These are phyloP conservation scores for Poronia punctata DNA, from an alignment of 495 filamentous ascomycete genomes.

Conservation along the genomic window DNA sequence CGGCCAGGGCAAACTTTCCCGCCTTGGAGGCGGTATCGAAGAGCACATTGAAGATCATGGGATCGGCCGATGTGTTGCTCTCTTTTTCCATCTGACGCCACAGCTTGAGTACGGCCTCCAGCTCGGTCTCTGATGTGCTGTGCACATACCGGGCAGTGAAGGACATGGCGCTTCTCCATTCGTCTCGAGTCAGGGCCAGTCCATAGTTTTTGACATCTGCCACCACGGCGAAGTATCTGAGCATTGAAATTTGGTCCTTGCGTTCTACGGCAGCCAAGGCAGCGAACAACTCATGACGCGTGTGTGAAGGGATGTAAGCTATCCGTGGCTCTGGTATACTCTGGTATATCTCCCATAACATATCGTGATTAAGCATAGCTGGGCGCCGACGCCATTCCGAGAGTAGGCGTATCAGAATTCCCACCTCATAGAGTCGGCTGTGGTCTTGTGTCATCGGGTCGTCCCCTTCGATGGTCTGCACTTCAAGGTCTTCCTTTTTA, in stretches of 20 bases:
- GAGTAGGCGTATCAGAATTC: constrained; percentile 29
- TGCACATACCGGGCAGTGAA: constrained; percentile 66
- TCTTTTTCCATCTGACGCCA: constrained; percentile 84
- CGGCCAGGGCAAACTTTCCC: constrained; percentile 71
- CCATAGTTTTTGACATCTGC: constrained; percentile 68
- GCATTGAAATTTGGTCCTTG: constrained; percentile 53
- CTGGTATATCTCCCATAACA: constrained; percentile 36
- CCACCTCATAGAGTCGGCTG: constrained; percentile 24
- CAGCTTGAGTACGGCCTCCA: constrained; percentile 66
- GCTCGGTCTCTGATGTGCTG: constrained; percentile 53
- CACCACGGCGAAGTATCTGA: constrained; percentile 75
- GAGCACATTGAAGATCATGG: constrained; percentile 82
- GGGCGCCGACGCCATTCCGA: constrained; percentile 25
- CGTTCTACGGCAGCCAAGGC: constrained; percentile 57
- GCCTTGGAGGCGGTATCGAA: constrained; percentile 84
- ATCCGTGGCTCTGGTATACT: constrained; percentile 53
- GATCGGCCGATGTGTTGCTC: constrained; percentile 54
- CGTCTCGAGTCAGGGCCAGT: constrained; percentile 52
- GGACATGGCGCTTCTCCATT: constrained; percentile 81
- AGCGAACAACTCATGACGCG: constrained; percentile 59
- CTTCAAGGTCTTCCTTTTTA: constrained; percentile 35
- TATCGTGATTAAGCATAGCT: constrained; percentile 26
- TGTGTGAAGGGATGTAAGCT: constrained; percentile 49
- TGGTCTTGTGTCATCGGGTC: constrained; percentile 17
- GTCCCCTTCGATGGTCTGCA: constrained; percentile 30